phyloP scores from a whole-genome alignment of 371 early-diverging fungal genomes.

The Apophysomyces elegans region DNA sequence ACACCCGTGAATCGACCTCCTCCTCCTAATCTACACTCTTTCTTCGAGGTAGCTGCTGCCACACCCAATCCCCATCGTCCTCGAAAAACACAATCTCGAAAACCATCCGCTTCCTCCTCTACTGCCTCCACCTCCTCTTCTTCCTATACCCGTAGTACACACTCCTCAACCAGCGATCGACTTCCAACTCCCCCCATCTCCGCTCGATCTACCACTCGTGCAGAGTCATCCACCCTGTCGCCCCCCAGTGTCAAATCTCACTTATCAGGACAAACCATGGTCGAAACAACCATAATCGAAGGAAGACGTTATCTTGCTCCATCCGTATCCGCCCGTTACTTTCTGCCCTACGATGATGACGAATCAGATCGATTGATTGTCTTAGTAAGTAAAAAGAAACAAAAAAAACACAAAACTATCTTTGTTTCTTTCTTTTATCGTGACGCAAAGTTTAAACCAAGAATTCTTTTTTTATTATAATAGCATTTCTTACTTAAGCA shows the following conservation, averaged over 20 bases:
- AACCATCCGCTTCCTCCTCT: constrained; percentile 4
- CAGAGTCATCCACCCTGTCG: background rate
- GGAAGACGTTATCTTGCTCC: constrained; percentile 21
- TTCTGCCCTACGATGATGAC: constrained; percentile 43
- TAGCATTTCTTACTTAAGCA: constrained; percentile 50
- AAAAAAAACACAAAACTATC: constrained; percentile 6
- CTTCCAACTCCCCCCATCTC: constrained; percentile 12
- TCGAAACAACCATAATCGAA: constrained; percentile 16
- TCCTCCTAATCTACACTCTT: constrained; percentile 8
- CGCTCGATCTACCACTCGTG: background rate
- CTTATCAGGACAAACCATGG: background rate
- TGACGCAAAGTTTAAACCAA: background rate
- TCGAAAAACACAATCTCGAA: constrained; percentile 4
- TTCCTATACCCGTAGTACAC: constrained; percentile 13
- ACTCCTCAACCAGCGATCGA: constrained; percentile 9
- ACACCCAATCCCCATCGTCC: constrained; percentile 11
- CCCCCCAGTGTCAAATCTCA: constrained; percentile 14
- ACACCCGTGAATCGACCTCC: constrained; percentile 11
- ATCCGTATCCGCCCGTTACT: constrained; percentile 14
- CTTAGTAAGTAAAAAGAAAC: constrained; percentile 27
- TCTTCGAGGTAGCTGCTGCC: constrained; percentile 3
- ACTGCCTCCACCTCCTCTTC: background rate
- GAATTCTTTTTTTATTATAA: background rate
- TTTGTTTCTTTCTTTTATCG: too few relatives aligned
- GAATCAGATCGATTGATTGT: constrained; percentile 47